Evolutionary conservation across 2,329 filamentous ascomycete species (phyloP), one percentile per base, ranked within the genome.

Genomic region (Apiospora kogelbergensis): DNA sequence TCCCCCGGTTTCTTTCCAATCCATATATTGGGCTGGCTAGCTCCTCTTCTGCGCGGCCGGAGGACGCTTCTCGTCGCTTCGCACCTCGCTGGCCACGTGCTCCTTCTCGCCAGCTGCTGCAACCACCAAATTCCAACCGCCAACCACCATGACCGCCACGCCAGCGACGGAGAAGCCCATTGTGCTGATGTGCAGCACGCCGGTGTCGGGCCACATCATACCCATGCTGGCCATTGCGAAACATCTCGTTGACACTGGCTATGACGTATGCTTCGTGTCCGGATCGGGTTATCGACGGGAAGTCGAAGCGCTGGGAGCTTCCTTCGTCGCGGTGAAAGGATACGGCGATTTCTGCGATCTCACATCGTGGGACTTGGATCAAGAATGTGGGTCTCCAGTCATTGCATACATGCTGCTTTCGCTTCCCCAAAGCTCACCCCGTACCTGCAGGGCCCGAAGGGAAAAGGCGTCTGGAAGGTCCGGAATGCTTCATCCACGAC

Each of bases 401-500:
- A 33, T 33, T 33, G 33, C 33, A 7, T 33, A 33, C 33, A 33
- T 33, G 7, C 33, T 33, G 33, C 33, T 33, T 7, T 33, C 7
- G 33, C 4, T 7, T 7, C 33, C 7, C 33, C 33, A 4, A 33
- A 33, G 33, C 33, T 33, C 33, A 9, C 4, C 5, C 6, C 13
- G 24, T 17, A 53, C 2, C 11, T 44, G 6, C 42, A 68, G 67
- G 67, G 67, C 67, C 60, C 17, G 63, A 37, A 26, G 67, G 33
- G 2, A 15, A 66, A n/a, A 57, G 65, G 37, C 67, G 57, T 15
- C 30, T 68, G 10, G 67, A 68, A 22, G 65, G 65, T 6, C 65
- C 68, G 26, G 68, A 40, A n/a, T 69, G 68, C 24, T 69, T 69
- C 68, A 69, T 64, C 13, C 68, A 69, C 33, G 68, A 69, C 41